Evolutionary conservation across 768 basidiomycete species (phyloP), one percentile per base, ranked within the genome.

Genomic region (Boletus pseudo-olivaceus): DNA sequence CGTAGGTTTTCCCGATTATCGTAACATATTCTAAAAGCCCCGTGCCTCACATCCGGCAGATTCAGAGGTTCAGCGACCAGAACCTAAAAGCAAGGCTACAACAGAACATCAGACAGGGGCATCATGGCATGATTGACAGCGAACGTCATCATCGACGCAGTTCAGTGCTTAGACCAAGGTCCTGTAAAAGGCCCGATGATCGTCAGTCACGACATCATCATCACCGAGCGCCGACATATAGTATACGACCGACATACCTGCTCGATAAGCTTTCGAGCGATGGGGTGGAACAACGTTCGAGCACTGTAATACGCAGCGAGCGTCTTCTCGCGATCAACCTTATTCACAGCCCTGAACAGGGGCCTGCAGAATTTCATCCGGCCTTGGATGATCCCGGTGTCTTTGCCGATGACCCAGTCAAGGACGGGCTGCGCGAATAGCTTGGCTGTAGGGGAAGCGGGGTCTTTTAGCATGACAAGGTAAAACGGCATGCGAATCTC

Each of bases 281-380:
- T 81, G 0, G 81, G 79, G 62, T 82, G 79, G 72, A 81, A 81
- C 44, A 67, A 55, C 10, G 54, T 54, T 48, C 70, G 71, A 30
- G 72, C 67, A 26, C 56, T 54, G 9, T 33, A 47, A 51, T 74
- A 81, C 23, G 73, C 73, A 43, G 67, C 57, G 30, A 67, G 53
- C 1, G 81, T 75, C 33, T 71, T 65, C 35, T 54, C 51, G 10
- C 55, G 48, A 55, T 81, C 66, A 11, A 75, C 76, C 56, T 68
- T 70, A 60, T 66, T 61, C 32, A 71, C 62, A 6, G 69, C 75
- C 52, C 71, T 71, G 61, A 82, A 79, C 17, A 73, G 57, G 3
- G 80, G 77, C 47, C 81, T 61, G 63, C 81, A 81, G 66, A 80
- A 81, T 60, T 82, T 82, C 80, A 81, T 81, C 53, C 80, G 71